These are phyloP conservation scores for Trebouxia sp. DNA, from an alignment of 139 green algal species.

Conservation along the genomic window DNA sequence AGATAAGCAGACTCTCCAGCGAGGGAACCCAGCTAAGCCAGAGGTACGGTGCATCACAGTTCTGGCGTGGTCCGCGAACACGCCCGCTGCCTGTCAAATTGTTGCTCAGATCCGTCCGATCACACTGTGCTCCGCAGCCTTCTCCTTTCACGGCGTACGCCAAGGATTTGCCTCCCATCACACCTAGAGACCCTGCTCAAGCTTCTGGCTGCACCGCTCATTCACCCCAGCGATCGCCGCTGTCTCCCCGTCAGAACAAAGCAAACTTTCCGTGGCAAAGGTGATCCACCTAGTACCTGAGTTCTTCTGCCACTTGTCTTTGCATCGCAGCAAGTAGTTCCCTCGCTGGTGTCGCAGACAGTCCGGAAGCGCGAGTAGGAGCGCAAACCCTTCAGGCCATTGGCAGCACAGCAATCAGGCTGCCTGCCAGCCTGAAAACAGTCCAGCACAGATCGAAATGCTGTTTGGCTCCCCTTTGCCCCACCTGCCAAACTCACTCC, in stretches of 20 bases:
- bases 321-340: not conserved
- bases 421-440: not conserved
- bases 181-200: not conserved
- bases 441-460: not conserved
- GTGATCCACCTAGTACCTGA: no score
- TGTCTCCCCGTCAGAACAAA: not conserved
- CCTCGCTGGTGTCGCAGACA: not conserved
- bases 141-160: not conserved
- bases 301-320: not conserved
- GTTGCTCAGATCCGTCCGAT: no score
- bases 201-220: not conserved
- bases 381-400: no score
- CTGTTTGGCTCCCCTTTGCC: conserved; percentile 15
- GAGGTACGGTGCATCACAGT: not conserved
- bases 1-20: not conserved
- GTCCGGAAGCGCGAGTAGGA: not conserved
- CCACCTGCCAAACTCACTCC: conserved; percentile 4
- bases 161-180: conserved; percentile 15
- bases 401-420: not conserved
- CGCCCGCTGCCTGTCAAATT: not conserved
- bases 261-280: not conserved
- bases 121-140: not conserved
- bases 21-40: not conserved
- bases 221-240: not conserved
- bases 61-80: not conserved